These are phyloP conservation scores for Calvatia gigantea DNA, from an alignment of 768 basidiomycete genomes.

Conservation along the genomic window DNA sequence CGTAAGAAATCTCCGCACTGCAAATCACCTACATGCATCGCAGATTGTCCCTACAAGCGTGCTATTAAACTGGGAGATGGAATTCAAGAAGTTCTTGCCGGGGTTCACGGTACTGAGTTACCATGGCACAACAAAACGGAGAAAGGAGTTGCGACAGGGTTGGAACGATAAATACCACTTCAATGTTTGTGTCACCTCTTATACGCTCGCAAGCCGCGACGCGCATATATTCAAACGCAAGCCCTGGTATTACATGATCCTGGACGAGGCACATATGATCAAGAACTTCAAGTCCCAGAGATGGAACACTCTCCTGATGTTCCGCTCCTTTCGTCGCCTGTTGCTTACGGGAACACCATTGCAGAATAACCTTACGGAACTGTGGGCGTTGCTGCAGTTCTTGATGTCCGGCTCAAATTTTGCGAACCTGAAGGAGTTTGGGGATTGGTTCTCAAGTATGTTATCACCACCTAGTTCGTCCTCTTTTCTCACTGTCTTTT, in stretches of 20 bases:
- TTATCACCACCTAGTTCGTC: conserved; percentile 10
- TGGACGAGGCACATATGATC: conserved; percentile 97
- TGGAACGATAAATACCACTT: conserved; percentile 89
- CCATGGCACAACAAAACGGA: conserved; percentile 84
- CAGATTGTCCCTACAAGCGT: conserved; percentile 91
- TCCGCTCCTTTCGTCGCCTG: conserved; percentile 80
- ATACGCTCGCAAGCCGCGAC: conserved; percentile 88
- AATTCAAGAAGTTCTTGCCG: conserved; percentile 94
- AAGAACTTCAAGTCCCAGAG: conserved; percentile 94
- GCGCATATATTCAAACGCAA: conserved; percentile 90
- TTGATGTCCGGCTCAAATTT: conserved; percentile 87
- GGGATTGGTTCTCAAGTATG: conserved; percentile 95
- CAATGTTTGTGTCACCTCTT: conserved; percentile 94
- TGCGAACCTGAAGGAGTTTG: conserved; percentile 90
- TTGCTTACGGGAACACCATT: conserved; percentile 94
- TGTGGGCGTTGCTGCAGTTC: conserved; percentile 95
- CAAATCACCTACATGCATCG: conserved; percentile 17
- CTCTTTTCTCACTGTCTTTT: background rate
- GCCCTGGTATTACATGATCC: conserved; percentile 93
- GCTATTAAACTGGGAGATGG: conserved; percentile 94
- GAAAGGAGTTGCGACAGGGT: conserved; percentile 85
- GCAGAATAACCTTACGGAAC: conserved; percentile 93
- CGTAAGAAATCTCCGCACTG: background rate
- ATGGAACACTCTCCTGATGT: conserved; percentile 90
- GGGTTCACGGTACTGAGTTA: conserved; percentile 86